These are phyloP conservation scores for Parathielavia hyrcaniae DNA, from an alignment of 495 filamentous ascomycete genomes.

Conservation along the genomic window DNA sequence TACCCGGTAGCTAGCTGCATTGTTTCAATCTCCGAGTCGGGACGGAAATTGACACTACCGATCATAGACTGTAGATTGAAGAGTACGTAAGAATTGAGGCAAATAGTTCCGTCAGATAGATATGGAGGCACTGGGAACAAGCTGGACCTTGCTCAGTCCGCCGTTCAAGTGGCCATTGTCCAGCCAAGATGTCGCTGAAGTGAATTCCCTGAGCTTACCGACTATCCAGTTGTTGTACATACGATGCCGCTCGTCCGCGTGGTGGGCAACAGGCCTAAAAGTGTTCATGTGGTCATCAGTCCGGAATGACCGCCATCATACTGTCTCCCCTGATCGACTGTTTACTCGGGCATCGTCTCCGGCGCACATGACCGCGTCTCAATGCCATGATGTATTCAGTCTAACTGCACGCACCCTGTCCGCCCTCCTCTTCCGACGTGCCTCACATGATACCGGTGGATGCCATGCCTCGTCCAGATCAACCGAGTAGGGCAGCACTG, in stretches of 20 bases:
- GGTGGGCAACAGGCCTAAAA: neutral
- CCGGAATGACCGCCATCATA: conserved; percentile 46
- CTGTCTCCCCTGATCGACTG: conserved; percentile 38
- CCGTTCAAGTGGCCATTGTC: too few relatives aligned
- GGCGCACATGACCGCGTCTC: conserved; percentile 50
- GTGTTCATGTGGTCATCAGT: conserved; percentile 21
- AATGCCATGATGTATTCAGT: conserved; percentile 53
- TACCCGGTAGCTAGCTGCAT: too few relatives aligned
- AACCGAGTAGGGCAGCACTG: conserved; percentile 47
- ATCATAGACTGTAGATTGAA: too few relatives aligned
- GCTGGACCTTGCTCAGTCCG: too few relatives aligned
- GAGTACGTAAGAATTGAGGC: too few relatives aligned
- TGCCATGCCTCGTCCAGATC: conserved; percentile 54
- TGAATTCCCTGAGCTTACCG: too few relatives aligned
- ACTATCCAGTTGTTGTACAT: neutral
- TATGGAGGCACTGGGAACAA: too few relatives aligned
- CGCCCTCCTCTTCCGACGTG: conserved; percentile 33
- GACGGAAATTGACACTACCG: too few relatives aligned
- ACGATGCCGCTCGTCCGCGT: neutral
- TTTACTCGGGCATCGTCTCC: conserved; percentile 46
- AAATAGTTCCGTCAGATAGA: too few relatives aligned
- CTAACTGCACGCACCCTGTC: conserved; percentile 54
- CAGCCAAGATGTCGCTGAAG: too few relatives aligned
- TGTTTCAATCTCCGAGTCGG: too few relatives aligned
- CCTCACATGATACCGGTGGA: conserved; percentile 53